These are phyloP conservation scores for Inosperma sp. DNA, from an alignment of 768 basidiomycete genomes.

Conservation along the genomic window DNA sequence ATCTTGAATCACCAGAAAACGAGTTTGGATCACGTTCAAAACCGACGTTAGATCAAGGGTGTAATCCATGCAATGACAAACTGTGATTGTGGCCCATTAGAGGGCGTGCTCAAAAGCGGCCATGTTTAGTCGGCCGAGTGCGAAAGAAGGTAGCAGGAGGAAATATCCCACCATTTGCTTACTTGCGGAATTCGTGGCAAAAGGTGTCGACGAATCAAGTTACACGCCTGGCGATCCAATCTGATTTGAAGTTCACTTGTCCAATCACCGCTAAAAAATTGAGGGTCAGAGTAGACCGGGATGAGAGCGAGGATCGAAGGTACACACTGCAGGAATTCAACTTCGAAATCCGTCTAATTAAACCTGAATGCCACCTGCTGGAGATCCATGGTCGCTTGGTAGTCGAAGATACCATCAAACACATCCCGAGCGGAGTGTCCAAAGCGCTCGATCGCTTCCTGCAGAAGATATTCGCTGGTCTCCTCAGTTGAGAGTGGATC, in stretches of 20 bases:
- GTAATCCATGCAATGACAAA: too few species aligned
- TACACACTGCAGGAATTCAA: not conserved
- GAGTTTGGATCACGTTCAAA: too few species aligned
- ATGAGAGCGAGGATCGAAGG: conserved; percentile 4
- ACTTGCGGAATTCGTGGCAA: not conserved
- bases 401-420: conserved; percentile 5
- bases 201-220: not conserved
- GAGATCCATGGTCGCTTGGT: not conserved
- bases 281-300: not conserved
- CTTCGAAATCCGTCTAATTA: not conserved
- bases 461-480: conserved; percentile 1
- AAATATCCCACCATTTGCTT: conserved; percentile 1
- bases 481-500: not conserved
- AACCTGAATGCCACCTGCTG: conserved; percentile 4
- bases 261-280: not conserved
- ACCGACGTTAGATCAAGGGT: too few species aligned
- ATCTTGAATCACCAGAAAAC: too few species aligned
- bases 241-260: not conserved
- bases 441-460: conserved; percentile 5
- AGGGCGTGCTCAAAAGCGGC: not conserved
- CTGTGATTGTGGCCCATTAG: not conserved
- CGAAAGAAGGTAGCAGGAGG: conserved; percentile 1
- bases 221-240: not conserved
- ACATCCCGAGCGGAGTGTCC: conserved; percentile 7
- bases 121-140: not conserved